phyloP scores from a whole-genome alignment of 257 asterid genomes.

The Cynanchum wilfordii region DNA sequence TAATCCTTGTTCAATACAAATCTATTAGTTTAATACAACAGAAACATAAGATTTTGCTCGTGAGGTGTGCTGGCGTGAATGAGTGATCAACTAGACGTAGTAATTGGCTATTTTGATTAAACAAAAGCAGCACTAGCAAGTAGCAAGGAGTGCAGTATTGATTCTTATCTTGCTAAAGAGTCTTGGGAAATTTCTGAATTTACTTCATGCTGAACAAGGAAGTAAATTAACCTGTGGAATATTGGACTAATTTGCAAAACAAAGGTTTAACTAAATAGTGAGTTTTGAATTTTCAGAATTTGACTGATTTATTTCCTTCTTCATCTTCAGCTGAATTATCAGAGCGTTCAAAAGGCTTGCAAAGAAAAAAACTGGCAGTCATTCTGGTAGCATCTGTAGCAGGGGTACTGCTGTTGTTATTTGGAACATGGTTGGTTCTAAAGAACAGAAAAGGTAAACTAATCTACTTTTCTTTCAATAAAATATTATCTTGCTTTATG shows the following conservation, averaged over 20 bases:
- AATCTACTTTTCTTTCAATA: not conserved
- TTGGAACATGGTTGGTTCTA: constrained; percentile 13
- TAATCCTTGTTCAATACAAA: not conserved
- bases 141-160: not conserved
- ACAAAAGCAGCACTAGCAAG: not conserved
- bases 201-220: not conserved
- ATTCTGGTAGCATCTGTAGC: constrained; percentile 18
- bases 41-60: not conserved
- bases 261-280: not conserved
- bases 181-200: too few species aligned
- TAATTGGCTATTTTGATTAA: not conserved
- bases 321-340: constrained; percentile 18
- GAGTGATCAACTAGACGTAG: not conserved
- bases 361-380: constrained; percentile 9
- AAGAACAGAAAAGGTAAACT: constrained; percentile 22
- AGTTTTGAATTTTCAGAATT: not conserved
- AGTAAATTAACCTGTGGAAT: not conserved
- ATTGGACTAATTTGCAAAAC: not conserved
- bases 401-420: constrained; percentile 14
- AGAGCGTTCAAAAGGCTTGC: constrained; percentile 16
- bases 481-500: not conserved
- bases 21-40: not conserved
- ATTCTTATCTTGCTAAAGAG: not conserved
- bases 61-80: not conserved
- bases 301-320: not conserved